Conservation (phyloP, 2,329 filamentous ascomycete species). For the Fusarium sp. region DNA sequence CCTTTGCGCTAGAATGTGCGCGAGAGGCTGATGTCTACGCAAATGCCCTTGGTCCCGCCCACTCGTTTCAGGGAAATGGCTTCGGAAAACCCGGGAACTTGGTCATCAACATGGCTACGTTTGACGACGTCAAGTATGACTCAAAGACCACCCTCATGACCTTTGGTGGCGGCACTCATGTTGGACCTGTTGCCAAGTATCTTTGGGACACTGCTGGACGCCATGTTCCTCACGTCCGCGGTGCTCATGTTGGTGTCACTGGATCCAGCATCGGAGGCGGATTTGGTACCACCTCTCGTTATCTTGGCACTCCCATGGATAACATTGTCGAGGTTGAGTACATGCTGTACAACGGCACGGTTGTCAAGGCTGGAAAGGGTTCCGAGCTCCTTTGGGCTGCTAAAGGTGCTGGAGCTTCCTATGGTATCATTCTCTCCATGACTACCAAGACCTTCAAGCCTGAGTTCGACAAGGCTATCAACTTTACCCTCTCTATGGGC, state of each 20-base stretch:
- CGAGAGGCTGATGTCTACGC: conserved; percentile 34
- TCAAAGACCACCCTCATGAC: conserved; percentile 20
- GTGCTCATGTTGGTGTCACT: conserved; percentile 33
- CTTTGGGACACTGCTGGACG: conserved; percentile 39
- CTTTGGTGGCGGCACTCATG: conserved; percentile 36
- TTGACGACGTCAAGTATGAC: conserved; percentile 36
- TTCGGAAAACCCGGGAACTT: conserved; percentile 35
- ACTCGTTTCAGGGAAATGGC: conserved; percentile 36
- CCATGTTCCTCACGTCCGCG: conserved; percentile 38
- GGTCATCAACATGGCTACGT: conserved; percentile 38
- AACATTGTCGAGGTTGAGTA: conserved; percentile 34
- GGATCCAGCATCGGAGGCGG: conserved; percentile 39
- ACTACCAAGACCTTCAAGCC: conserved; percentile 38
- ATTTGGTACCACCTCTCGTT: conserved; percentile 30
- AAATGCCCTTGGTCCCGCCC: conserved; percentile 33
- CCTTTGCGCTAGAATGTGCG: conserved; percentile 33
- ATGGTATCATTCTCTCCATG: conserved; percentile 35
- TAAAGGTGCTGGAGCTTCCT: conserved; percentile 35
- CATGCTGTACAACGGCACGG: conserved; percentile 39
- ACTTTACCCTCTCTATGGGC: conserved; percentile 34
- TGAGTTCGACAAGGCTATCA: conserved; percentile 29
- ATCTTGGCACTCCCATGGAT: conserved; percentile 33
- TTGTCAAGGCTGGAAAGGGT: conserved; percentile 30
- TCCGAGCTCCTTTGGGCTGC: conserved; percentile 38
- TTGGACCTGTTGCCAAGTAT: conserved; percentile 35